phyloP scores from a whole-genome alignment of 169 alveolate species.

The Ichthyophthirius multifiliis region DNA sequence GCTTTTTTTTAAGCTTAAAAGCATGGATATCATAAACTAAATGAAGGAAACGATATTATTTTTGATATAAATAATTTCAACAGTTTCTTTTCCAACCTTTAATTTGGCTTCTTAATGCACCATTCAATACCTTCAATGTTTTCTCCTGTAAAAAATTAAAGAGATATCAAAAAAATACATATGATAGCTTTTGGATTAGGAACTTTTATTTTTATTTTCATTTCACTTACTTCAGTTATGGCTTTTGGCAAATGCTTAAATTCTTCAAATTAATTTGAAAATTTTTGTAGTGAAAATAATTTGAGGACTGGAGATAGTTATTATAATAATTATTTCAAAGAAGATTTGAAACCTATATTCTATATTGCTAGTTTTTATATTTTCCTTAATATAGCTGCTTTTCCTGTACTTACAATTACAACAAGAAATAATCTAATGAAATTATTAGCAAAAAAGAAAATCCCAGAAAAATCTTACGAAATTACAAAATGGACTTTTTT shows the following conservation, averaged over 20 bases:
- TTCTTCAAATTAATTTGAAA: no score
- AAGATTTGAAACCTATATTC: background rate
- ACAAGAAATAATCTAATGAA: slow-evolving; percentile 10
- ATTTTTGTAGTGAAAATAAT: no score
- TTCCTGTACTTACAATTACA: background rate
- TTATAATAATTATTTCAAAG: background rate
- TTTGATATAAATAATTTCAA: background rate
- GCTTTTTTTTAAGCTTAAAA: background rate
- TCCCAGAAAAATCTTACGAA: background rate
- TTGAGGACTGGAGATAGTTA: no score
- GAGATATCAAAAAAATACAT: slow-evolving; percentile 2
- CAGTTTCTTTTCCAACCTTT: background rate
- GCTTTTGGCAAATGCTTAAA: slow-evolving; percentile 16
- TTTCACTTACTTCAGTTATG: slow-evolving; percentile 4
- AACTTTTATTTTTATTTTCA: background rate
- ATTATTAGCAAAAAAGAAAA: background rate
- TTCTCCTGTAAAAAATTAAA: slow-evolving; percentile 16
- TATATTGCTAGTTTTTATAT: background rate
- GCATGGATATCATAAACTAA: background rate
- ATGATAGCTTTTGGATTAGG: slow-evolving; percentile 17
- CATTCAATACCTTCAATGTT: slow-evolving; percentile 33
- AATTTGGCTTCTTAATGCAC: slow-evolving; percentile 29
- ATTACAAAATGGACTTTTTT: background rate
- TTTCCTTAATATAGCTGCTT: background rate
- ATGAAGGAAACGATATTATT: background rate